Base-by-base conservation (phyloP, 371 early-diverging fungal genomes). In the Dinochytrium kinnereticum region DNA sequence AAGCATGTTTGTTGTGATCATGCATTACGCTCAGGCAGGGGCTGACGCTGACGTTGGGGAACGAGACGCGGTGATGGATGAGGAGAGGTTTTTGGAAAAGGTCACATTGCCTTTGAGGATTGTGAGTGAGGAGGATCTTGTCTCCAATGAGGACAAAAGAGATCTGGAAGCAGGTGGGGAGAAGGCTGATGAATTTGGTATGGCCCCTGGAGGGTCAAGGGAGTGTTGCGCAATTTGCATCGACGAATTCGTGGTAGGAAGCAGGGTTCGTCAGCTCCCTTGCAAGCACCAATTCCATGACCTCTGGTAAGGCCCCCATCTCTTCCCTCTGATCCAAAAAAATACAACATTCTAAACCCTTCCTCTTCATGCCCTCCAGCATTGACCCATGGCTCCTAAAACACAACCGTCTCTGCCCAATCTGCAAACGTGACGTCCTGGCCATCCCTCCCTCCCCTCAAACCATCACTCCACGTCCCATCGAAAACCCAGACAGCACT, bases 341-440 rank as follows among this genome's bases (percentile, higher is more conserved):
- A n/a, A n/a, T n/a, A n/a, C n/a, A n/a, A n/a, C n/a, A n/a, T n/a
- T n/a, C n/a, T n/a, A n/a, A n/a, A n/a, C n/a, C n/a, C n/a, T n/a
- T n/a, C n/a, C n/a, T n/a, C n/a, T n/a, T n/a, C n/a, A n/a, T n/a
- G n/a, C n/a, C n/a, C n/a, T 51, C 0, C 61, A 84, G 82, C 74
- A 74, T 85, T 51, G 85, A 85, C 66, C 82, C 85, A 1, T 85
- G 85, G 85, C 77, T 85, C 44, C 69, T 81, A 26, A 65, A 78
- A 10, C 85, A 85, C 74, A 77, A 80, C 57, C 80, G 83, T 39
- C 78, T 85, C 15, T 85, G 85, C 51, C 85, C 85, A 19, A 76
- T 82, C 69, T 85, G 84, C 78, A 84, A 84, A 57, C 79, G 77
- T 13, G 84, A 84, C 66, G 80, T 84, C 2, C 71, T 78, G 38